Evolutionary conservation across 2,329 filamentous ascomycete species (phyloP).

Genomic region (Ploettnerulaceae sp.): DNA sequence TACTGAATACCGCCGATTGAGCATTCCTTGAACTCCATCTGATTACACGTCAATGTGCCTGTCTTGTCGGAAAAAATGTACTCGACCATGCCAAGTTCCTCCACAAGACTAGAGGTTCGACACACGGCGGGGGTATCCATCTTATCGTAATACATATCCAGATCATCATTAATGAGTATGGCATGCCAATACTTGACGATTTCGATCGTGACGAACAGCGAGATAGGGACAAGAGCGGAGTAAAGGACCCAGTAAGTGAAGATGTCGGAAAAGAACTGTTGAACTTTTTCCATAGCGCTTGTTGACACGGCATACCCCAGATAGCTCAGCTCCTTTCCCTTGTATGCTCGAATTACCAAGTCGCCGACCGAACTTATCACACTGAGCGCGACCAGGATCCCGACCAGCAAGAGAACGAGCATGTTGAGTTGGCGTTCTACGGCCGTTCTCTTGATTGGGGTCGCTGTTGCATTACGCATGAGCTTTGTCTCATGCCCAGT

Average conservation of each 20-base stretch:
- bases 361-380: slow-evolving; percentile 90
- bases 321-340: slow-evolving; percentile 62
- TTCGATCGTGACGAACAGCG: slow-evolving; percentile 94
- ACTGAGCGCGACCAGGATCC: slow-evolving; percentile 77
- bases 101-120: slow-evolving; percentile 90
- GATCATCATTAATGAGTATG: slow-evolving; percentile 94
- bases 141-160: slow-evolving; percentile 96
- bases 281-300: slow-evolving; percentile 50
- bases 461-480: slow-evolving; percentile 96
- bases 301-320: slow-evolving; percentile 61
- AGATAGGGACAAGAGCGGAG: slow-evolving; percentile 93
- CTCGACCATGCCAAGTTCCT: slow-evolving; percentile 96
- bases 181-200: slow-evolving; percentile 97
- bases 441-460: slow-evolving; percentile 95
- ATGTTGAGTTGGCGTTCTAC: slow-evolving; percentile 92
- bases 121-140: slow-evolving; percentile 95
- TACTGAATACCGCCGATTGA: slow-evolving; percentile 93
- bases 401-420: slow-evolving; percentile 85
- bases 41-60: slow-evolving; percentile 93
- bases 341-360: slow-evolving; percentile 67
- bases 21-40: slow-evolving; percentile 98
- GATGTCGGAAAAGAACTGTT: slow-evolving; percentile 87
- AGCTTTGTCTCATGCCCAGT: slow-evolving; percentile 97
- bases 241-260: slow-evolving; percentile 99
- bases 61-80: slow-evolving; percentile 99